A percentile compares a stretch with the other conserved stretches of the same genome.
Conservation (phyloP, 352 stramenopile species). For the Phytopythium helicoides region DNA sequence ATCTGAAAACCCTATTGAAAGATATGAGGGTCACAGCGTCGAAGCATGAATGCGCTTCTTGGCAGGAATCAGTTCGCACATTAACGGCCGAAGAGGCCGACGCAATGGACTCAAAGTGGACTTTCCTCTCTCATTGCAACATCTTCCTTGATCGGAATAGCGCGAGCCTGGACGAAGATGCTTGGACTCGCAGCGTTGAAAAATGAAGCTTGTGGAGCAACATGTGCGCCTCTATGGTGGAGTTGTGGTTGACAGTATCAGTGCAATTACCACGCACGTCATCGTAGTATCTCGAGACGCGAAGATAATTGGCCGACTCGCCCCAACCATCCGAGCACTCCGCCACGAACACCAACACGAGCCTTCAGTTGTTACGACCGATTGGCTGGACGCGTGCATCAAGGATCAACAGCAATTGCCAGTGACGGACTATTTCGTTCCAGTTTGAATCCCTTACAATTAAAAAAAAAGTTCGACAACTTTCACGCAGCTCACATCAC, state of each 20-base stretch:
- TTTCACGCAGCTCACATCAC: slow-evolving; percentile 29
- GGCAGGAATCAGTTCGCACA: slow-evolving; percentile 41
- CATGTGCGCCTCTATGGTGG: slow-evolving; percentile 60
- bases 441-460: slow-evolving; percentile 32
- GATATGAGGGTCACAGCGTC: slow-evolving; percentile 21
- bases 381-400: slow-evolving; percentile 61
- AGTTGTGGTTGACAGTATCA: slow-evolving; percentile 29
- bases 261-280: slow-evolving; percentile 60
- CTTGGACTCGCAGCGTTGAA: slow-evolving; percentile 20
- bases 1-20: slow-evolving; percentile 50
- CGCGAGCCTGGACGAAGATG: slow-evolving; percentile 7
- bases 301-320: slow-evolving; percentile 31
- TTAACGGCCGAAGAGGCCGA: slow-evolving; percentile 61
- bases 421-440: slow-evolving; percentile 50
- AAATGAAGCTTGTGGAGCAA: slow-evolving; percentile 58
- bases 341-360: slow-evolving; percentile 44
- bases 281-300: slow-evolving; percentile 34
- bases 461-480: slow-evolving; percentile 2
- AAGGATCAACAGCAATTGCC: slow-evolving; percentile 44
- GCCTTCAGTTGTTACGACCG: slow-evolving; percentile 48
- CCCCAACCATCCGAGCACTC: slow-evolving; percentile 41
- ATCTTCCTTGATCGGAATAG: slow-evolving; percentile 48
- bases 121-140: slow-evolving; percentile 73
- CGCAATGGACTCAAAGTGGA: slow-evolving; percentile 61
- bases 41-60: slow-evolving; percentile 14